phyloP scores from a whole-genome alignment of 345 rosid species.

The Firmiana major region DNA sequence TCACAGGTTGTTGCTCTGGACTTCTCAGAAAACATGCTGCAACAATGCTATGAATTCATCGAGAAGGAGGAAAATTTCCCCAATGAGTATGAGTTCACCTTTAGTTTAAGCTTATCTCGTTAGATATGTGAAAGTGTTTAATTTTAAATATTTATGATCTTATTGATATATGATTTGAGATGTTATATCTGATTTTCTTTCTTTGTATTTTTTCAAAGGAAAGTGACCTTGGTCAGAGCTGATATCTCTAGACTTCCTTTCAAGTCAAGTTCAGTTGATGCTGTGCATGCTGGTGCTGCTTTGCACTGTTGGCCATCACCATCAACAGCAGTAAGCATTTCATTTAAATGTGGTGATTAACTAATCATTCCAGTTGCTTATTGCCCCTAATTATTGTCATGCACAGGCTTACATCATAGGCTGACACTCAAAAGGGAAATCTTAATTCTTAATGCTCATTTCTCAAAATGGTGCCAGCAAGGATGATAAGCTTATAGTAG shows the following conservation, averaged over 20 bases:
- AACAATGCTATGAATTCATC: slow-evolving; percentile 64
- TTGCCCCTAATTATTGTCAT: not conserved
- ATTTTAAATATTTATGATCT: not conserved
- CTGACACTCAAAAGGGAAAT: not conserved
- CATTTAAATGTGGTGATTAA: not conserved
- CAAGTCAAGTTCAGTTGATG: slow-evolving; percentile 63
- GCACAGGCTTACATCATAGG: not conserved
- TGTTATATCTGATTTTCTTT: not conserved
- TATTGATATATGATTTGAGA: not conserved
- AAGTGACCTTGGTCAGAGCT: slow-evolving; percentile 71
- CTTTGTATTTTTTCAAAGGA: slow-evolving; percentile 34
- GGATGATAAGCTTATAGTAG: not conserved
- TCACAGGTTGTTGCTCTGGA: slow-evolving; percentile 76
- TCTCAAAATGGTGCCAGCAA: not conserved
- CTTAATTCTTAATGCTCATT: not conserved
- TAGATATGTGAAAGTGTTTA: not conserved
- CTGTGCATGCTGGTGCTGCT: slow-evolving; percentile 92
- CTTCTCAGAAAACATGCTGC: slow-evolving; percentile 86
- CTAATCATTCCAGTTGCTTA: not conserved
- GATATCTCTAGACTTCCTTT: slow-evolving; percentile 89
- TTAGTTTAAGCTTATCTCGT: not conserved
- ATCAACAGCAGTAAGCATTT: slow-evolving; percentile 56
- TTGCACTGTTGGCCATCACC: slow-evolving; percentile 97
- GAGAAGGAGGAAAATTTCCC: slow-evolving; percentile 63
- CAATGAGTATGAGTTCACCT: slow-evolving; percentile 47